Evolutionary conservation across 2,329 filamentous ascomycete species (phyloP), one percentile per base, ranked within the genome.

Genomic region (Xylariaceae sp.): DNA sequence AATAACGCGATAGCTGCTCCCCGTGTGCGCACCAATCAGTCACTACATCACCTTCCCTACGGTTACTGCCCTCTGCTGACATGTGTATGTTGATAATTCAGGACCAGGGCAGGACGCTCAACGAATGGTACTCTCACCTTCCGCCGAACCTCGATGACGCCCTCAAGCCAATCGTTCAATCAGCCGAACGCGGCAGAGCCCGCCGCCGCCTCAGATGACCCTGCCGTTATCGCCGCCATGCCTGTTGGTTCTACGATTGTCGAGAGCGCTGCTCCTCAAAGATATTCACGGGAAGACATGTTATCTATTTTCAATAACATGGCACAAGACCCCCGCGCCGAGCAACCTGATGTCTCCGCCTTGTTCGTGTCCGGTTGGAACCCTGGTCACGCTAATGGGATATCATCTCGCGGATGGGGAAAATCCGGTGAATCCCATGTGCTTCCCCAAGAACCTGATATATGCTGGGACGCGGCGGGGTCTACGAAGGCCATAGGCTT

Each of bases 401-500:
- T 80, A 72, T 66, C 77, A 61, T 64, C 83, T 72, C 73, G 85
- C 70, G 82, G 83, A 48, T 96, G 91, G 91, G 89, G 89, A 45
- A 91, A 92, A 71, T 81, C 79, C 62, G 82, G 83, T 53, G 92
- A 97, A 60, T 82, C 81, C 54, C 88, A 91, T 69, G 85, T 88
- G 59, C 78, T 81, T 58, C 86, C 86, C 53, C 84, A 89, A 66
- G 92, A 93, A 37, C 90, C 92, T n/a, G 91, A 94, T 58, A 84
- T 93, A 35, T 97, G 92, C 72, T 99, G 93, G 94, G 90, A 96
- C 67, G 75, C 82, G 53, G 81, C 81, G 55, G 91, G 89, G 20
- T 81, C 81, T 47, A 80, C 85, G 37, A 81, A 83, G 59, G 91
- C 92, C 6, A 77, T 97, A 60, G 85, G 85, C 24, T 71, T 96